Evolutionary conservation across 208 protist species (phyloP), one percentile per base, ranked within the genome.

Genomic region (Perkinsela sp.): DNA sequence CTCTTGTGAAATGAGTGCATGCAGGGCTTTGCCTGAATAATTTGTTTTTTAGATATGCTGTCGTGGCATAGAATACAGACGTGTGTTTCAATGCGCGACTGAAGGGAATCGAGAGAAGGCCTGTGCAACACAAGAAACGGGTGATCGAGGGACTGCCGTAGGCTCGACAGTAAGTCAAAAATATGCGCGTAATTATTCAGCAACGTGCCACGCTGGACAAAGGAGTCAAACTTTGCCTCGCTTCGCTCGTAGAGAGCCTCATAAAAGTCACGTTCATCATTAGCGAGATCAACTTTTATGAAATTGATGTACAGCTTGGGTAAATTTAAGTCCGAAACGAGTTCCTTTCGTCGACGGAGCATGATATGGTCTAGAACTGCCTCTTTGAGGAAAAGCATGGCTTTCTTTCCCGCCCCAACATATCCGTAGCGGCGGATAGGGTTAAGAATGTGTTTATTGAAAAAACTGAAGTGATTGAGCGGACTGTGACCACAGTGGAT

Each of bases 101-200:
- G 74, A 15, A 87, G 74, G 15, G 87, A 74, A 80, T 83, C 70
- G 28, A n/a, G 2, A 48, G 68, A 72, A n/a, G n/a, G 6, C 30
- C 68, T 13, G n/a, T 40, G 30, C 67, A 89, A 73, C 22, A 91
- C 88, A 57, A 93, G 73, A 69, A 86, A 77, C 32, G 88, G 88
- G 71, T 93, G 87, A 75, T 93, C 88, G 30, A 93, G 78, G 29
- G 88, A 80, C 74, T 94, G 90, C 2, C 88, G 82, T 67, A 94
- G 80, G 22, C 88, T 81, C 69, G 85, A 89, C 32, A 94, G 78
- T 32, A 94, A 75, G 73, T 93, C 87, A 77, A 94, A 93, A 74
- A 94, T 93, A 73, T 94, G 85, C 31, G 88, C 88, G 75, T 94
- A 94, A 77, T 94, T 94, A 78, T 94, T 85, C 57, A 94, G 75